These are phyloP conservation scores for Ophiostoma himal-ulmi DNA, from an alignment of 2,329 filamentous ascomycete genomes.

Conservation along the genomic window DNA sequence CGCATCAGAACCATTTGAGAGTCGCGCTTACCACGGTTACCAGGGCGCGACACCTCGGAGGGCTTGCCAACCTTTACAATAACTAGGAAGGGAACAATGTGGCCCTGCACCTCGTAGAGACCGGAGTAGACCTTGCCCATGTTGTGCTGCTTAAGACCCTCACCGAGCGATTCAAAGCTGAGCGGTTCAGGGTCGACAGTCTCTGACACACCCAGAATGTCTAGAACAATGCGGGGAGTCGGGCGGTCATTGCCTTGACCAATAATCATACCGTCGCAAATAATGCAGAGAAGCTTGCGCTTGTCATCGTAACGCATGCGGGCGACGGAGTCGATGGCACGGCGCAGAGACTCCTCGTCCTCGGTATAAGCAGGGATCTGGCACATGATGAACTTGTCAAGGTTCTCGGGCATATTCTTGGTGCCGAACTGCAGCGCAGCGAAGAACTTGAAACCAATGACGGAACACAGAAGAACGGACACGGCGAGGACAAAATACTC, in stretches of 20 bases:
- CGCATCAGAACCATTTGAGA: slow-evolving; percentile 98
- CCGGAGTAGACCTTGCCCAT: slow-evolving; percentile 99
- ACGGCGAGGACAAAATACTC: slow-evolving; percentile 85
- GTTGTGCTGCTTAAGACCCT: slow-evolving; percentile 96
- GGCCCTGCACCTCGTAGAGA: slow-evolving; percentile 93
- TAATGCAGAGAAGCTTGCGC: slow-evolving; percentile 83
- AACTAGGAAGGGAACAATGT: slow-evolving; percentile 96
- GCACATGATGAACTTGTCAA: slow-evolving; percentile 97
- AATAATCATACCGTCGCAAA: slow-evolving; percentile 99
- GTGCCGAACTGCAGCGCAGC: slow-evolving; percentile 89
- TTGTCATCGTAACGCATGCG: slow-evolving; percentile 98
- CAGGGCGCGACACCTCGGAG: slow-evolving; percentile 87
- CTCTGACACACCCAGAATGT: slow-evolving; percentile 92
- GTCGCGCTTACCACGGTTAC: slow-evolving; percentile 98
- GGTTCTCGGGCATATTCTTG: slow-evolving; percentile 88
- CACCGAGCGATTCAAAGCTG: slow-evolving; percentile 92
- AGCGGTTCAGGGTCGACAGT: slow-evolving; percentile 90
- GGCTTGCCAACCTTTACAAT: slow-evolving; percentile 97
- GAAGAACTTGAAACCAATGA: slow-evolving; percentile 94
- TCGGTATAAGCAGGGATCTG: slow-evolving; percentile 98
- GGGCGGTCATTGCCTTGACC: slow-evolving; percentile 95
- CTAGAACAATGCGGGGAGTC: slow-evolving; percentile 90
- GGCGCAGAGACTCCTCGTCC: slow-evolving; percentile 92
- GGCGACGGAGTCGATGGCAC: slow-evolving; percentile 92
- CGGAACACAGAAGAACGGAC: slow-evolving; percentile 68